Conservation (phyloP, 306 rosid species). For the Corylus heterophylla region DNA sequence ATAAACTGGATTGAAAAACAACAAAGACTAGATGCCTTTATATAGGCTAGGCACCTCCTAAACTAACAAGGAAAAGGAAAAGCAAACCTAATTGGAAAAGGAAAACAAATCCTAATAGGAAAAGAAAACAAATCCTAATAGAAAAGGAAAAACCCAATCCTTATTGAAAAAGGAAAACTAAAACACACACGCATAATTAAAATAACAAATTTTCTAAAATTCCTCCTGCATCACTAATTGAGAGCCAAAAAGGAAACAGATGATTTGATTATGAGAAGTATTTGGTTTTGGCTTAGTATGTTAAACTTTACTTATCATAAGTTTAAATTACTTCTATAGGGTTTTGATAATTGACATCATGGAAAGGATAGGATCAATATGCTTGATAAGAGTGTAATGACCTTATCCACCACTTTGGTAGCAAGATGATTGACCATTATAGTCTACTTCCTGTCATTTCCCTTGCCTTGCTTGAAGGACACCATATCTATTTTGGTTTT, state of each 20-base stretch:
- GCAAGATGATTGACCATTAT: background rate
- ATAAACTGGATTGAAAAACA: no score
- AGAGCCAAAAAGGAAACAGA: background rate
- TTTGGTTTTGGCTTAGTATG: background rate
- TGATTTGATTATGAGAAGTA: background rate
- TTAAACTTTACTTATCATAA: background rate
- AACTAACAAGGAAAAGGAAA: no score
- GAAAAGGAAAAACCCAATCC: no score
- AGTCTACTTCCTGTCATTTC: background rate
- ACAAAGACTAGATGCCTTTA: no score
- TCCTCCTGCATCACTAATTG: no score
- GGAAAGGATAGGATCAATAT: background rate
- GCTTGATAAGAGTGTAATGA: background rate
- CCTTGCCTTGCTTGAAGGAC: background rate
- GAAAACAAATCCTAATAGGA: no score
- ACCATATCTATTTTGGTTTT: background rate
- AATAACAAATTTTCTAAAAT: no score
- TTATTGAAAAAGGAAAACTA: no score
- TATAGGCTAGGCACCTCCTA: no score
- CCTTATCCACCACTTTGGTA: background rate
- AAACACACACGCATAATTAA: no score
- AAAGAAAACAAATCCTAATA: no score
- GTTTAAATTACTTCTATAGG: background rate
- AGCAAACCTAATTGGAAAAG: no score
- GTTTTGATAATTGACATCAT: background rate